Evolutionary conservation across 169 alveolate genomes (phyloP), one percentile per base, ranked within the genome.

Genomic region (Haemoproteus tartakovskyi): DNA sequence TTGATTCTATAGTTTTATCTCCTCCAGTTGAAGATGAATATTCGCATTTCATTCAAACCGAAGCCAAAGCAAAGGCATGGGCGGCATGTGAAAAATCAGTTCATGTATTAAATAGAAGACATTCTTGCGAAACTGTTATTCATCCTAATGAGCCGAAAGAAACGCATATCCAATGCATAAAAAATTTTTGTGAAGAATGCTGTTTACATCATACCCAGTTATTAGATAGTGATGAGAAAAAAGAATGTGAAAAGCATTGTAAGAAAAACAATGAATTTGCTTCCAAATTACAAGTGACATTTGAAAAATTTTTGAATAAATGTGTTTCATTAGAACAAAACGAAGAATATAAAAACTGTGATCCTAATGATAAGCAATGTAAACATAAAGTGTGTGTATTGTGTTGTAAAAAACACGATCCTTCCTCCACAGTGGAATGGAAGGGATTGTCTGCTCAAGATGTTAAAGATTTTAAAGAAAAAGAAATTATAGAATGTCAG

Each of bases 131-230:
- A 38, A 67, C 82, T 18, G 74, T 54, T 36, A 67, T 67, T 41
- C 56, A 74, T 45, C 86, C 87, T 62, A 81, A 61, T 78, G 86
- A 85, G 19, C 70, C 81, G 54, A 54, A 63, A 59, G 85, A 78
- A 12, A 64, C 80, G 38, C 79, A 80, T 38, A 60, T 60, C 38
- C 61, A 47, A 45, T 88, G 92, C 62, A 62, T 84, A 14, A 79
- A 59, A 41, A 78, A 80, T 56, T 88, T 85, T 27, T 88, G 92
- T 56, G 59, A 70, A 33, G 89, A 85, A 47, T 88, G 92, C 45
- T 88, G 92, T 78, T 27, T 60, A 22, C 79, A 88, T 63, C 92
- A 88, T 64, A 84, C 92, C 14, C 54, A 50, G 83, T 48, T 88
- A 38, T 79, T 88, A 3, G 90, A 87, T 12, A 87, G 83, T 40